A percentile compares a stretch with the other conserved stretches of the same genome.
Evolutionary conservation across 2,329 filamentous ascomycete genomes (phyloP).

Genomic region (Sporothrix pseudoabietina): DNA sequence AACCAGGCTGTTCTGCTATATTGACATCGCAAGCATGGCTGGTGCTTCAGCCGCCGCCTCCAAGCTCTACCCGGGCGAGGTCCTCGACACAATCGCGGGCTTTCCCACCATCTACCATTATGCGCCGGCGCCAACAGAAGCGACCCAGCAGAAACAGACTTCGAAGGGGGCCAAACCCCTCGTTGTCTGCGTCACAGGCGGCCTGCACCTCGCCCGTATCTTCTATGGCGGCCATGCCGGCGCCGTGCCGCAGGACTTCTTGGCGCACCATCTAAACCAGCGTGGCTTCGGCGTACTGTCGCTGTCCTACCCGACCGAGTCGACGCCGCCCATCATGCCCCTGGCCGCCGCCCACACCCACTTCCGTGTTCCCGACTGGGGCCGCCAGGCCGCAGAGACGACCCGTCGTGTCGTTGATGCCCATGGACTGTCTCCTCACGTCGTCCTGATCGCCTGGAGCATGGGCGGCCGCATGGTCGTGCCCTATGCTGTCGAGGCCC

Average conservation of each 20-base stretch:
- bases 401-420: neutral
- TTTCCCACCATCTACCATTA: conserved; percentile 4
- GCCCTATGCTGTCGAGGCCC: neutral
- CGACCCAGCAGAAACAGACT: neutral
- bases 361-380: neutral
- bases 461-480: conserved; percentile 20
- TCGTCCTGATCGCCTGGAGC: conserved; percentile 18
- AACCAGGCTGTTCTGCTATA: too few relatives aligned
- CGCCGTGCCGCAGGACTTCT: neutral
- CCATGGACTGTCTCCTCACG: neutral
- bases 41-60: neutral
- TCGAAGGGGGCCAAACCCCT: neutral
- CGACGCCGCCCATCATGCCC: neutral
- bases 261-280: neutral
- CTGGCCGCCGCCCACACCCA: neutral
- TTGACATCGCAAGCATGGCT: neutral
- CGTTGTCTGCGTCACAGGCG: conserved; percentile 9
- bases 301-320: conserved; percentile 9
- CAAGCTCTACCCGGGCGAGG: conserved; percentile 6
- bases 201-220: conserved; percentile 10
- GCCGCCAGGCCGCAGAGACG: conserved; percentile 8
- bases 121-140: neutral
- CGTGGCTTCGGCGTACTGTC: conserved; percentile 1
- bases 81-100: neutral
- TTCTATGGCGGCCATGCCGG: conserved; percentile 18